Conservation (phyloP, 2,329 filamentous ascomycete genomes). For the Exserohilum turcica region DNA sequence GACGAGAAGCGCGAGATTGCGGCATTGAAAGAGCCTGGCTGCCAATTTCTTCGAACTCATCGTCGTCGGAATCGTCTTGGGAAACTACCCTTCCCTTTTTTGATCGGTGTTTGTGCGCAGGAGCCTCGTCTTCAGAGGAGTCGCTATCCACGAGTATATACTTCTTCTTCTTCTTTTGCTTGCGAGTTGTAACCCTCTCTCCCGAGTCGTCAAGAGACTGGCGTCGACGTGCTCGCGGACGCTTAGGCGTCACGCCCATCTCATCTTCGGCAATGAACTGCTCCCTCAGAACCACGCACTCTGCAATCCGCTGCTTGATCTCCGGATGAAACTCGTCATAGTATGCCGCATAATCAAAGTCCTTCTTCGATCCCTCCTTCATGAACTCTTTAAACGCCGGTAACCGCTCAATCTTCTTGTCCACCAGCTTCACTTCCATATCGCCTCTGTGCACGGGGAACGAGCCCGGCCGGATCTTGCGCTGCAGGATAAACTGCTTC, state of each 20-base stretch:
- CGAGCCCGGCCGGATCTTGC: constrained; percentile 27
- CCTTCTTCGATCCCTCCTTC: constrained; percentile 8
- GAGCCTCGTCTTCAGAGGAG: not conserved
- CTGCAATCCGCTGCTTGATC: constrained; percentile 18
- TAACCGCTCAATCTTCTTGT: constrained; percentile 25
- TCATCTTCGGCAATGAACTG: constrained; percentile 8
- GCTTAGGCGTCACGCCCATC: not conserved
- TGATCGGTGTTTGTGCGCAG: not conserved
- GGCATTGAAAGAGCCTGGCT: not conserved
- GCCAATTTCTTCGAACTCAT: constrained; percentile 1
- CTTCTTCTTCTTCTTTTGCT: not conserved
- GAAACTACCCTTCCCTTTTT: not conserved
- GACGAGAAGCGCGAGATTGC: not conserved
- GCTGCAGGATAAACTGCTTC: constrained; percentile 33
- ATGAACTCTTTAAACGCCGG: constrained; percentile 3
- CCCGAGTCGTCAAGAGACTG: not conserved
- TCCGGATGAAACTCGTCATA: constrained; percentile 18
- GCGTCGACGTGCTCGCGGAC: constrained; percentile 1
- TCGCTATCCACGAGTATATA: not conserved
- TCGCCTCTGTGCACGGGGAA: constrained; percentile 39
- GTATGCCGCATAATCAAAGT: constrained; percentile 18
- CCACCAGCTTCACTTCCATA: constrained; percentile 29
- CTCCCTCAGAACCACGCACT: constrained; percentile 6
- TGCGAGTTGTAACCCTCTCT: not conserved
- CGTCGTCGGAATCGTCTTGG: constrained; percentile 3